These are phyloP conservation scores for Phytophthora idaei DNA, from an alignment of 352 stramenopile genomes.

Conservation along the genomic window DNA sequence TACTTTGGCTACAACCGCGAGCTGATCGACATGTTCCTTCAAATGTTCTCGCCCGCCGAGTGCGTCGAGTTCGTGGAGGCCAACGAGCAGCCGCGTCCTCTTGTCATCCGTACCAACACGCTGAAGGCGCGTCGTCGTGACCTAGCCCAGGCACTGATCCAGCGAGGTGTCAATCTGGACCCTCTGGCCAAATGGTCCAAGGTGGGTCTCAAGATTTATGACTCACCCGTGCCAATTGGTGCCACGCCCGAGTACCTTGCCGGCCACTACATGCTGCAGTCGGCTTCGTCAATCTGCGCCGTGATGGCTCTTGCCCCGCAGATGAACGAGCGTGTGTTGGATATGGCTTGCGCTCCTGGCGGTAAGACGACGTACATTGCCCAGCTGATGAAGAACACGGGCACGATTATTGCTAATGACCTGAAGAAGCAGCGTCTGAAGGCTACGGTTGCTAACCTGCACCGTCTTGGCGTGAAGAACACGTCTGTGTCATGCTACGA, in stretches of 20 bases:
- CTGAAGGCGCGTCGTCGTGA: slow-evolving; percentile 99
- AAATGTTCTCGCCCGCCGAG: slow-evolving; percentile 98
- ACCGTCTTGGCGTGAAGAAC: slow-evolving; percentile 98
- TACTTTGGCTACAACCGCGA: slow-evolving; percentile 99
- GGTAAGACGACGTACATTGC: slow-evolving; percentile 99
- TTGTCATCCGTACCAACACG: slow-evolving; percentile 99
- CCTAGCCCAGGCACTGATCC: slow-evolving; percentile 97
- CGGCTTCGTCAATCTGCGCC: slow-evolving; percentile 98
- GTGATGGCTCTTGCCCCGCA: slow-evolving; percentile 98
- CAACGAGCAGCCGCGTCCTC: slow-evolving; percentile 96
- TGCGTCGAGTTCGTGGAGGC: slow-evolving; percentile 99
- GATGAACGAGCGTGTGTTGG: slow-evolving; percentile 96
- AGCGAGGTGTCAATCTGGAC: slow-evolving; percentile 98
- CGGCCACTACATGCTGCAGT: slow-evolving; percentile 99
- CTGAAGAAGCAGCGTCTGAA: slow-evolving; percentile 97
- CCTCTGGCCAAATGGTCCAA: slow-evolving; percentile 99
- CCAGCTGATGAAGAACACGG: slow-evolving; percentile 99
- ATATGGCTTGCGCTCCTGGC: slow-evolving; percentile 98
- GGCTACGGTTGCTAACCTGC: slow-evolving; percentile 98
- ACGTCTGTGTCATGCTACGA: slow-evolving; percentile 98
- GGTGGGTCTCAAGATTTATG: slow-evolving; percentile 98
- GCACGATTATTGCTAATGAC: slow-evolving; percentile 99
- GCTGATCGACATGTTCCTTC: slow-evolving; percentile 97
- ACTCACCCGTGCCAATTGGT: slow-evolving; percentile 98
- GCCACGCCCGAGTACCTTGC: slow-evolving; percentile 99